Conservation (phyloP, 768 basidiomycete species). For the Pulveroboletus sp. region DNA sequence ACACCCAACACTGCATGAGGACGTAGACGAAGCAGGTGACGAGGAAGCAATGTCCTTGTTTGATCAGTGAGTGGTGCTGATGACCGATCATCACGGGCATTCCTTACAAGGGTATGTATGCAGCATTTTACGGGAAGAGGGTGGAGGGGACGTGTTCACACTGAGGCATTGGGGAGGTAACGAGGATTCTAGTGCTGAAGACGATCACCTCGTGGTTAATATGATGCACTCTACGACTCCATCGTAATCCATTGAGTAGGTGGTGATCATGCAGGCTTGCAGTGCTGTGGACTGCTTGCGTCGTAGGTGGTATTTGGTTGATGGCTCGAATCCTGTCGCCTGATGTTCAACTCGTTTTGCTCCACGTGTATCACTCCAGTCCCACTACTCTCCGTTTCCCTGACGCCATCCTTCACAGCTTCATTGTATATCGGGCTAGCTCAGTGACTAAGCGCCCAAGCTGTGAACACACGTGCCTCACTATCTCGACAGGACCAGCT, state of each 20-base stretch:
- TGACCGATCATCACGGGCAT: neutral
- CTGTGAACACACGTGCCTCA: conserved; percentile 15
- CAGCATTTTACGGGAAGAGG: conserved; percentile 60
- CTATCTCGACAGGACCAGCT: neutral
- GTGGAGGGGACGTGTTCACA: conserved; percentile 51
- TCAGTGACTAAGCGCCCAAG: conserved; percentile 5
- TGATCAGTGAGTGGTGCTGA: conserved; percentile 55
- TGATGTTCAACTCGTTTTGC: conserved; percentile 4
- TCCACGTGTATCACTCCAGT: neutral
- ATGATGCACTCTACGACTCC: conserved; percentile 20
- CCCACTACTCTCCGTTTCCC: neutral
- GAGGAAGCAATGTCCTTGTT: conserved; percentile 63
- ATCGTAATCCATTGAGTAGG: conserved; percentile 9
- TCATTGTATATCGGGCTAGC: neutral
- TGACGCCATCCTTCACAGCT: neutral
- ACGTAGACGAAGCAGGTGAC: conserved; percentile 28
- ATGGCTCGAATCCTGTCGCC: conserved; percentile 6
- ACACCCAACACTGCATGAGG: conserved; percentile 27
- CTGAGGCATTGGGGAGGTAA: conserved; percentile 37
- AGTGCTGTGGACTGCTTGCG: conserved; percentile 10
- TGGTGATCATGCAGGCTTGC: conserved; percentile 4
- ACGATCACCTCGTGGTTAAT: conserved; percentile 18
- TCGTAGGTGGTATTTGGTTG: conserved; percentile 1
- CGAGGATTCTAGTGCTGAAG: conserved; percentile 24
- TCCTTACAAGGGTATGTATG: conserved; percentile 7